A percentile compares a stretch with the other conserved stretches of the same genome.
These are phyloP conservation scores for Ceratobasidium sp. DNA, from an alignment of 1,284 basidiomycete species.

Conservation along the genomic window DNA sequence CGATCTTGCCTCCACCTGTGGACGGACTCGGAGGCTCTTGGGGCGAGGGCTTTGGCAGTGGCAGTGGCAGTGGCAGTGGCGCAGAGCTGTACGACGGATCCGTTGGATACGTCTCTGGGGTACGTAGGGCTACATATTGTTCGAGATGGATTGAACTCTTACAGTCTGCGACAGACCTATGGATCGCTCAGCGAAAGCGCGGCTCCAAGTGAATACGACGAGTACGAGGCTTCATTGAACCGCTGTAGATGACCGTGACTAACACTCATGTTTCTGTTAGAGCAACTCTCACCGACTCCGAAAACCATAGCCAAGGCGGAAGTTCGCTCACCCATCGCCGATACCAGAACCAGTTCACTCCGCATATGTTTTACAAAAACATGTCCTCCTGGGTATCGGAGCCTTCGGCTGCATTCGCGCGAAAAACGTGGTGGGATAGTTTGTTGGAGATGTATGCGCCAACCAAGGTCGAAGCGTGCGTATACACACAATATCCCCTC, in stretches of 20 bases:
- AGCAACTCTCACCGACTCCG: conserved; percentile 10
- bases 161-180: background rate
- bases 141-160: background rate
- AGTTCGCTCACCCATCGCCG: background rate
- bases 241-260: background rate
- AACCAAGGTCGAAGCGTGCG: conserved; percentile 31
- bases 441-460: conserved; percentile 64
- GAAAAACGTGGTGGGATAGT: conserved; percentile 80
- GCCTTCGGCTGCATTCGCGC: conserved; percentile 57
- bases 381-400: conserved; percentile 23
- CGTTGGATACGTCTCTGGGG: conserved; percentile 10
- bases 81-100: background rate
- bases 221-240: background rate
- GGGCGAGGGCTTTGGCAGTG: background rate
- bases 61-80: background rate
- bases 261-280: background rate
- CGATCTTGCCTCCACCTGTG: conserved; percentile 26
- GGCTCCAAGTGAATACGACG: conserved; percentile 15
- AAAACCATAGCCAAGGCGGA: conserved; percentile 10
- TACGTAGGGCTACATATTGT: background rate
- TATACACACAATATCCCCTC: background rate
- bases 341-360: background rate
- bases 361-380: conserved; percentile 5
- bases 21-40: background rate
- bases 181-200: conserved; percentile 14